Evolutionary conservation across 345 rosid genomes (phyloP).

Genomic region (Bretschneidera sinensis): DNA sequence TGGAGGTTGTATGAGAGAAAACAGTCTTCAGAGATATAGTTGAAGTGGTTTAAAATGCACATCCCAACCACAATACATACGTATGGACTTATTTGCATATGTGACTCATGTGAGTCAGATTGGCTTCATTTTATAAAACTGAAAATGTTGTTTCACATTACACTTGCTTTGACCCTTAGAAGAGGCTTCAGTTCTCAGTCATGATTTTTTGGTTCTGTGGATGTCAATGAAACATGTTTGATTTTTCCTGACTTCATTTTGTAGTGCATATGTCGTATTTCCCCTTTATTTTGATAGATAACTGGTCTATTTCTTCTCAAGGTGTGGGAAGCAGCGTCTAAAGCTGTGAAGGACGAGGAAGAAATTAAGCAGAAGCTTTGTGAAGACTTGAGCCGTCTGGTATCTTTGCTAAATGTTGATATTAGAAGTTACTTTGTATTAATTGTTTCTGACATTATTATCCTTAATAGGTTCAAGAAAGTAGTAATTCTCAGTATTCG

Average conservation of each 20-base stretch:
- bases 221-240: background rate
- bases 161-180: background rate
- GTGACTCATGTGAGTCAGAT: too few species aligned
- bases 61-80: too few species aligned
- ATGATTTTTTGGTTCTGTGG: background rate
- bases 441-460: constrained; percentile 5
- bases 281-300: constrained; percentile 2
- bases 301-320: constrained; percentile 17
- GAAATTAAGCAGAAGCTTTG: constrained; percentile 71
- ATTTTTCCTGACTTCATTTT: background rate
- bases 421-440: background rate
- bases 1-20: background rate
- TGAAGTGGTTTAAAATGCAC: too few species aligned
- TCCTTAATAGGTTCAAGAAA: constrained; percentile 62
- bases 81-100: too few species aligned
- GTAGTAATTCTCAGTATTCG: constrained; percentile 64
- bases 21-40: background rate
- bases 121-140: background rate
- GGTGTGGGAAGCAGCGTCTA: constrained; percentile 69
- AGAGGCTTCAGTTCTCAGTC: background rate
- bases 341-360: constrained; percentile 73
- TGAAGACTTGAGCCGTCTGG: constrained; percentile 76
- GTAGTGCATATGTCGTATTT: background rate
- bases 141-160: background rate
- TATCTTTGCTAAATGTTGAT: constrained; percentile 23